Percentiles rank a stretch among this genome's conserved stretches.
Conservation (phyloP, 306 rosid species). For the Begonia peltatifolia region DNA sequence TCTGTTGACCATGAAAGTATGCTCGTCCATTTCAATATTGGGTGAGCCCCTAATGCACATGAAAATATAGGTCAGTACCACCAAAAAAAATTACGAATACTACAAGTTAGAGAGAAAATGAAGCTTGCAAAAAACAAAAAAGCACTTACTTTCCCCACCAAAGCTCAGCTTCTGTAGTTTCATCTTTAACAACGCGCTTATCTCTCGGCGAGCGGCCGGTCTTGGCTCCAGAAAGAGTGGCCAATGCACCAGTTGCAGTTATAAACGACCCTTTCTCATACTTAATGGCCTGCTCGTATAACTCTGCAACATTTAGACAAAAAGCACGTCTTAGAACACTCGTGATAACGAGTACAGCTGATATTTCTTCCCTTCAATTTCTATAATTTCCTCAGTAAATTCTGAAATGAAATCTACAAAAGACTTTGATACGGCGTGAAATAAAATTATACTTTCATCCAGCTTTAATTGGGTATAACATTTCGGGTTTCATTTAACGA, state of each 20-base stretch:
- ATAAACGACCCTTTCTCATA: slow-evolving; percentile 73
- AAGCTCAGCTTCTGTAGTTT: slow-evolving; percentile 44
- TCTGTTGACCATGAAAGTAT: slow-evolving; percentile 62
- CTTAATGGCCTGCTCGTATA: slow-evolving; percentile 69
- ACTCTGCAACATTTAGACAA: slow-evolving; percentile 25
- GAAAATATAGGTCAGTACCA: not conserved
- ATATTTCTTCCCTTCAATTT: too few relatives aligned
- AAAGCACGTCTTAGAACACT: too few relatives aligned
- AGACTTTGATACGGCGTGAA: too few relatives aligned
- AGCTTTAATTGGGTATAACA: too few relatives aligned
- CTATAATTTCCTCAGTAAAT: too few relatives aligned
- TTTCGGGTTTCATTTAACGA: too few relatives aligned
- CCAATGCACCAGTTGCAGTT: slow-evolving; percentile 69
- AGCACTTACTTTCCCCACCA: slow-evolving; percentile 95
- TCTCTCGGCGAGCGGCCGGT: slow-evolving; percentile 91
- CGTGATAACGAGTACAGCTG: too few relatives aligned
- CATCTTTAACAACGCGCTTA: slow-evolving; percentile 74
- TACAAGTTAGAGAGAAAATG: too few relatives aligned
- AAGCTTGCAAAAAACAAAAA: too few relatives aligned
- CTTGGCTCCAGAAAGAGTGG: slow-evolving; percentile 93
- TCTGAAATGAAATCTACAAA: too few relatives aligned
- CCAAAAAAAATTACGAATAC: not conserved
- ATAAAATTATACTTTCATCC: too few relatives aligned
- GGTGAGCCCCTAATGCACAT: slow-evolving; percentile 59
- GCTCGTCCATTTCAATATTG: slow-evolving; percentile 85